Evolutionary conservation across 75 land plant species (phyloP), one percentile per base, ranked within the genome.

Genomic region (Isoetes taiwanensis): DNA sequence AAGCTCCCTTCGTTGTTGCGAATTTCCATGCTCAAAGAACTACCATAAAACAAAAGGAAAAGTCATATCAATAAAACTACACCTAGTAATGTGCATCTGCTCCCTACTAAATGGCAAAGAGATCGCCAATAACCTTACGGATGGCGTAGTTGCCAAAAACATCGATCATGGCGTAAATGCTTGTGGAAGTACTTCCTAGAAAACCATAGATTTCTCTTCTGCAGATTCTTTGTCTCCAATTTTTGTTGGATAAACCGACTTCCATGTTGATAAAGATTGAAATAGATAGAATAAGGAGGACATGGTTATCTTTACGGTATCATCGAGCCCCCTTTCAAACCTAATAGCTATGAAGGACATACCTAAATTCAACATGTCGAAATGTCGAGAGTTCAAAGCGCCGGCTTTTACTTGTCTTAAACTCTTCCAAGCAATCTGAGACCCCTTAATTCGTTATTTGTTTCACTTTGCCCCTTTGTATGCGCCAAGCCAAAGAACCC

Each of bases 121-220:
- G 14, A 37, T 14, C 39, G 16, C 26, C 30, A 46, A 77, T 2
- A 43, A 88, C 98, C 80, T 93, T 93, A 38, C 87, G 98, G 32
- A 93, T 82, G 23, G 87, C 98, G 70, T 93, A 93, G 63, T 93
- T 93, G 32, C 98, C 98, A 73, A 93, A 93, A 12, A 93, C 98
- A 75, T 93, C 95, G 46, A 88, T 87, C 98, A 93, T 93, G 38
- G 71, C 29, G 77, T 62, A 61, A 76, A 62, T 23, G 95, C 89
- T 57, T 81, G 90, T 34, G 96, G 95, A 39, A 84, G 56, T 0
- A 88, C 85, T 64, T 93, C 98, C 43, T 78, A 67, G 32, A 84
- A 93, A 48, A 93, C 82, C 72, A 77, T 79, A 25, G 62, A 63
- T 64, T 87, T 93, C 61, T 93, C 98, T 43, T 87, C 96, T n/a